Evolutionary conservation across 2,329 filamentous ascomycete genomes (phyloP).

Genomic region (Podosphaera fusca): DNA sequence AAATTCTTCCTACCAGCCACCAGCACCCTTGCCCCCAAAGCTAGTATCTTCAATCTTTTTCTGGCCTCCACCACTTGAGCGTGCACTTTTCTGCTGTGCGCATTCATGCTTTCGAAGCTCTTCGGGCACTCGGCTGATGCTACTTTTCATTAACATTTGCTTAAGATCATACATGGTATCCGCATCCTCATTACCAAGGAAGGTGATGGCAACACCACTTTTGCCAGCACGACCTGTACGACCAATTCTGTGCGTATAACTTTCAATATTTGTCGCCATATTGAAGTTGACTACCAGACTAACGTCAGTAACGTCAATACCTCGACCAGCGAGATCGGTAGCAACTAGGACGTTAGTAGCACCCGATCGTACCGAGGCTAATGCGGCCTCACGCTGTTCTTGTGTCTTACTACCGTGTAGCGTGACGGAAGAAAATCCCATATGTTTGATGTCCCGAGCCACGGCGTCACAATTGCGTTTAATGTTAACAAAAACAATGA

Average conservation of each 20-base stretch:
- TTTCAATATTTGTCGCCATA: conserved; percentile 83
- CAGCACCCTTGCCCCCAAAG: conserved; percentile 17
- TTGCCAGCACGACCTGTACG: conserved; percentile 95
- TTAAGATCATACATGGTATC: conserved; percentile 88
- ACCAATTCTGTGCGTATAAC: conserved; percentile 89
- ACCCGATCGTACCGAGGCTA: conserved; percentile 63
- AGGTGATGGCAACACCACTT: conserved; percentile 87
- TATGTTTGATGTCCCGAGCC: conserved; percentile 77
- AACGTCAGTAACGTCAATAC: conserved; percentile 93
- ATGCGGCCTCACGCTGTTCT: conserved; percentile 84
- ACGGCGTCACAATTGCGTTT: conserved; percentile 96
- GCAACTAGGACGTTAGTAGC: conserved; percentile 75
- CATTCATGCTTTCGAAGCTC: conserved; percentile 76
- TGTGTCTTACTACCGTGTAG: conserved; percentile 92
- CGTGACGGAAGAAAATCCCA: conserved; percentile 77
- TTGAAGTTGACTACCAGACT: conserved; percentile 95
- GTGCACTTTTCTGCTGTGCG: conserved; percentile 57
- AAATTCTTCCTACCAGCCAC: not conserved
- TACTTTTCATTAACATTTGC: conserved; percentile 83
- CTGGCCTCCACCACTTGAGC: conserved; percentile 21
- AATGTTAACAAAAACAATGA: conserved; percentile 99
- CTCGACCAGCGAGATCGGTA: conserved; percentile 82
- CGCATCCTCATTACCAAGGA: conserved; percentile 70
- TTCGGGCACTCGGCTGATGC: conserved; percentile 72
- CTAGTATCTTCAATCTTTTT: conserved; percentile 23